phyloP scores from a whole-genome alignment of 2,329 filamentous ascomycete species.

The Byssoonygena ceratinophila region DNA sequence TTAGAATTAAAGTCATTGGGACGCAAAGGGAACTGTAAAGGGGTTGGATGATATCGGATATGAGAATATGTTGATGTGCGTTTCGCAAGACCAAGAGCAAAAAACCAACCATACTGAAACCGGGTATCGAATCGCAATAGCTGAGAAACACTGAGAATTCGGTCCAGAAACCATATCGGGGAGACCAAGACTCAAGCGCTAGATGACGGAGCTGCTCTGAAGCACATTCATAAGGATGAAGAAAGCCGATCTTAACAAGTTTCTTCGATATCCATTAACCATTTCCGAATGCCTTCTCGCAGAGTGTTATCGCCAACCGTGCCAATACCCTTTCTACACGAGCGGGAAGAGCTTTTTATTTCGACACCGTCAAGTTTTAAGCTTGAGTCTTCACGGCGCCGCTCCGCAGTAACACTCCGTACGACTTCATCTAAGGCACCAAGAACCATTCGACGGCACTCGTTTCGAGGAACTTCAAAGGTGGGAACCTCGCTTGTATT shows the following conservation, averaged over 20 bases:
- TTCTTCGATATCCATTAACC: slow-evolving; percentile 44
- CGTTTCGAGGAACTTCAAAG: slow-evolving; percentile 39
- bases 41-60: not conserved
- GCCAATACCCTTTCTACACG: slow-evolving; percentile 26
- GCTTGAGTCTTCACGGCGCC: slow-evolving; percentile 33
- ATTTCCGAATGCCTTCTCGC: slow-evolving; percentile 47
- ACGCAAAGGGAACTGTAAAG: not conserved
- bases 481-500: slow-evolving; percentile 22
- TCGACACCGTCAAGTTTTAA: slow-evolving; percentile 18
- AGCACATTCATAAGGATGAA: no score
- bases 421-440: slow-evolving; percentile 49
- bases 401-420: slow-evolving; percentile 43
- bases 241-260: slow-evolving; percentile 26
- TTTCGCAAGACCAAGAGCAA: no score
- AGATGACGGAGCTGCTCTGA: no score
- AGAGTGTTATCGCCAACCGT: slow-evolving; percentile 41
- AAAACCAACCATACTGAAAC: not conserved
- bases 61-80: not conserved
- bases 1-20: not conserved
- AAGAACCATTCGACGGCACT: slow-evolving; percentile 46
- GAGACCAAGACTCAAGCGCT: no score
- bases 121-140: slow-evolving; percentile 2
- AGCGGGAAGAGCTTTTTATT: slow-evolving; percentile 8
- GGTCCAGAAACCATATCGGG: no score
- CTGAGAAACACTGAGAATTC: not conserved